Base-by-base conservation (phyloP, 148 eudicot genomes). In the Rhododendron molle region DNA sequence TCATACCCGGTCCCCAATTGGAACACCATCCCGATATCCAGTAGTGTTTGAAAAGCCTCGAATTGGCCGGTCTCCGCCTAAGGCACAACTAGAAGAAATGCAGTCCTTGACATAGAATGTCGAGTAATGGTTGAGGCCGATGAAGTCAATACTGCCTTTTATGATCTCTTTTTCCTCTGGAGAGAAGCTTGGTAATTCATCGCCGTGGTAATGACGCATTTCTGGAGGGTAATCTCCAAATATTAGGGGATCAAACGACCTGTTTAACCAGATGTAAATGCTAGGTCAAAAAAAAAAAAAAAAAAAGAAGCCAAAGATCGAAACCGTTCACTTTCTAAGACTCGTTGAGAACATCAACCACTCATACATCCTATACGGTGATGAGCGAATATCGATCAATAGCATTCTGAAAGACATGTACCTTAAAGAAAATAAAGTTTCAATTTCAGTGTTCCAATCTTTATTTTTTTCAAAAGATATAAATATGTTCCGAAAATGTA, bases 81-180 rank as follows among this genome's bases (percentile, higher is more conserved):
- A 15, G 82, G 78, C 78, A 47, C 96, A 93, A 72, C 79, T 56
- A 15, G 91, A 90, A 47, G 87, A 78, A 40, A 89, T 60, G 78
- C 99, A 96, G 74, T 96, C 99, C 80, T 90, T 84, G 38, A 91
- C 93, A 85, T 93, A 96, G 2, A 89, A 81, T 32, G 97, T 84
- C 16, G 94, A 44, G 81, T 95, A 96, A 87, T 96, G 98, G 88
- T 96, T 96, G 44, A 96, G 67, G n/a, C 97, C 99, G 32, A 96
- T n/a, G 74, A 93, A 96, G 78, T 95, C 98, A 9, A 89, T 80
- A 84, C 98, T 96, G 85, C 91, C 92, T 81, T 89, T 94, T 78
- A 94, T 13, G 77, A 88, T 76, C 1, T 71, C 30, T 28, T 5
- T 88, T 88, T 96, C 98, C 78, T 90, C 92, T 20, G 62, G n/a